These are phyloP conservation scores for Neopestalotiopsis sp. DNA, from an alignment of 2,329 filamentous ascomycete species.

Conservation along the genomic window DNA sequence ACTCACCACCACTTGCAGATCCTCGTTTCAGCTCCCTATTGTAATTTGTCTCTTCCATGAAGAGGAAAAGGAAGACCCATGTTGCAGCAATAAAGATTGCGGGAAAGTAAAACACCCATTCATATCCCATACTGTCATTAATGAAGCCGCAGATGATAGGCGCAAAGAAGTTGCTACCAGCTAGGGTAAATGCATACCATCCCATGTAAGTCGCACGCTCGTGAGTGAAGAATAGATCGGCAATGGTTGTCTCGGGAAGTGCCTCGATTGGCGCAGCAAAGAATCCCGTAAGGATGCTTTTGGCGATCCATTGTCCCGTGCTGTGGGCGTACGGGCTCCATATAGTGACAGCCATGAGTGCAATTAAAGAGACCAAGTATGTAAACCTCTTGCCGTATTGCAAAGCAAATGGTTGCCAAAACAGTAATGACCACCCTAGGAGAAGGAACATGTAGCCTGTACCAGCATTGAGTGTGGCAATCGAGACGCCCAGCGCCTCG, in stretches of 20 bases:
- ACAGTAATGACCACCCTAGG: conserved; percentile 49
- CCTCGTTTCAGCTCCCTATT: conserved; percentile 37
- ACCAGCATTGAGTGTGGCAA: conserved; percentile 34
- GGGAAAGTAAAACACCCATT: conserved; percentile 50
- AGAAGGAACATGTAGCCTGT: conserved; percentile 42
- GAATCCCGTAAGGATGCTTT: conserved; percentile 48
- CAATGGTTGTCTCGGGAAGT: conserved; percentile 48
- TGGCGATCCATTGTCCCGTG: conserved; percentile 50
- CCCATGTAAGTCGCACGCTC: conserved; percentile 49
- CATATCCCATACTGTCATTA: conserved; percentile 44
- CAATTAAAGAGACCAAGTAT: conserved; percentile 43
- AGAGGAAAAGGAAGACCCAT: conserved; percentile 52
- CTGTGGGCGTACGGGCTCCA: conserved; percentile 44
- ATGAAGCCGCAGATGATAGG: conserved; percentile 51
- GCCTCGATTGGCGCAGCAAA: conserved; percentile 51
- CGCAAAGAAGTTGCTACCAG: conserved; percentile 48
- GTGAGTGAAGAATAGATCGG: conserved; percentile 47
- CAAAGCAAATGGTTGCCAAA: conserved; percentile 53
- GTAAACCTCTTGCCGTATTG: conserved; percentile 48
- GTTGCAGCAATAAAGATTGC: conserved; percentile 42
- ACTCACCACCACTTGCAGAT: conserved; percentile 20
- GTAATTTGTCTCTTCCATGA: conserved; percentile 66
- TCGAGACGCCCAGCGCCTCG: conserved; percentile 28
- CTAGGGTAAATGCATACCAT: conserved; percentile 45
- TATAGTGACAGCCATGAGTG: conserved; percentile 38